These are phyloP conservation scores for Pseudofabraea citricarpa DNA, from an alignment of 2,329 filamentous ascomycete species.

Conservation along the genomic window DNA sequence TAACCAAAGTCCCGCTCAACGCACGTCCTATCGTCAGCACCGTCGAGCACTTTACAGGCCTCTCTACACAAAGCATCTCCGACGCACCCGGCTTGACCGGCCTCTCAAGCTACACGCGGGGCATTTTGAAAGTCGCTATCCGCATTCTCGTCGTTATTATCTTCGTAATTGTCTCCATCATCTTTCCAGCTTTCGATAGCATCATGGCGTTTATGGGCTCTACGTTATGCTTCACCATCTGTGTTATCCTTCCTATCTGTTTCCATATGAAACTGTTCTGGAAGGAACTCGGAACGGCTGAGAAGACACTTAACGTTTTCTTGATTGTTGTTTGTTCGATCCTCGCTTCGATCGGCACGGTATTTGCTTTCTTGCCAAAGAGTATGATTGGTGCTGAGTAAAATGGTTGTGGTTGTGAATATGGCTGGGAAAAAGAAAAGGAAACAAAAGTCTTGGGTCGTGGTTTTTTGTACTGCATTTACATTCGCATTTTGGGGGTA, in stretches of 20 bases:
- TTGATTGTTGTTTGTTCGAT: conserved; percentile 65
- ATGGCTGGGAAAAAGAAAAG: too few relatives aligned
- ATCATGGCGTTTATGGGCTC: conserved; percentile 79
- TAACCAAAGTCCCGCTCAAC: conserved; percentile 93
- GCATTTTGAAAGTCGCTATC: conserved; percentile 53
- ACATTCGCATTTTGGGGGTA: too few relatives aligned
- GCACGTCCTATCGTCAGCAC: conserved; percentile 84
- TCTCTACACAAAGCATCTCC: conserved; percentile 41
- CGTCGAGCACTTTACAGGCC: conserved; percentile 72
- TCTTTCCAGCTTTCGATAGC: conserved; percentile 64
- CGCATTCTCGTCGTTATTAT: conserved; percentile 63
- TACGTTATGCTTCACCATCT: conserved; percentile 88
- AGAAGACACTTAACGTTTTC: conserved; percentile 62
- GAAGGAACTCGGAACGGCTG: conserved; percentile 57
- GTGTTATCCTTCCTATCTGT: conserved; percentile 80
- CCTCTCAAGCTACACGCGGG: conserved; percentile 51
- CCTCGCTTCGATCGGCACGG: conserved; percentile 72
- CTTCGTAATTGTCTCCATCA: conserved; percentile 70
- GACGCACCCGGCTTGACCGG: conserved; percentile 44
- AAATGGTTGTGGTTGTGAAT: too few relatives aligned
- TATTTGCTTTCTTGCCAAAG: conserved; percentile 85
- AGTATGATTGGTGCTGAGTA: conserved; percentile 57
- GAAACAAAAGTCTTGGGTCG: too few relatives aligned
- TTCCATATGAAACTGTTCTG: conserved; percentile 92
- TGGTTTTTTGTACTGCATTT: too few relatives aligned